Evolutionary conservation across 805 yeast species (phyloP).

Genomic region (Cyberlindnera mrakii): DNA sequence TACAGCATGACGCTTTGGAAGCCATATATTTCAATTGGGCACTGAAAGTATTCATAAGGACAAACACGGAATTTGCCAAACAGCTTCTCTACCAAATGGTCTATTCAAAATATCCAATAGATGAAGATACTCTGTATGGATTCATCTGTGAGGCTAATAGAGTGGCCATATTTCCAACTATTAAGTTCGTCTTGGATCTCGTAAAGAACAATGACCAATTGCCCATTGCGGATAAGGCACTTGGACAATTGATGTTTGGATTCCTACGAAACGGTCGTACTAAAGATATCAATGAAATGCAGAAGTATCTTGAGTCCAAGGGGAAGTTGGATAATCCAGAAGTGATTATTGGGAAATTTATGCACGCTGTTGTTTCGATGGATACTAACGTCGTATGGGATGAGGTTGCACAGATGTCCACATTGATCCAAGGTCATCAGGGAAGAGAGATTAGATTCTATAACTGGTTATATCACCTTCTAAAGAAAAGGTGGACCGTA

Average conservation of each 20-base stretch:
- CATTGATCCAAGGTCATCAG: not conserved
- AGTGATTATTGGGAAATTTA: conserved; percentile 6
- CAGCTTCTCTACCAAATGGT: conserved; percentile 24
- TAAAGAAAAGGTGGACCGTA: conserved; percentile 6
- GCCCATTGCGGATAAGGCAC: not conserved
- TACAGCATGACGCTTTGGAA: conserved; percentile 6
- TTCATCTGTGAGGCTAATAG: conserved; percentile 14
- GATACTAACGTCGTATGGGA: conserved; percentile 5
- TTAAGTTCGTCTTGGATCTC: conserved; percentile 17
- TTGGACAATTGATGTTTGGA: conserved; percentile 7
- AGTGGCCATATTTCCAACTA: conserved; percentile 13
- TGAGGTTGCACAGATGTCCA: conserved; percentile 2
- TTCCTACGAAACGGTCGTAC: conserved; percentile 7
- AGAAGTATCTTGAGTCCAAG: not conserved
- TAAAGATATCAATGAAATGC: conserved; percentile 6
- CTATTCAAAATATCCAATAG: conserved; percentile 19
- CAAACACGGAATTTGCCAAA: conserved; percentile 21
- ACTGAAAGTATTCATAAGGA: conserved; percentile 15
- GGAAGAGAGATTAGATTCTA: conserved; percentile 7
- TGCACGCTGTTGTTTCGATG: conserved; percentile 3
- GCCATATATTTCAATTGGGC: conserved; percentile 18
- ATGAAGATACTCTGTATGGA: conserved; percentile 14
- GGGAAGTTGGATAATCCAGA: conserved; percentile 2
- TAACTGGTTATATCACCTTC: conserved; percentile 5
- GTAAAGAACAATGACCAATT: conserved; percentile 10